Conservation (phyloP, 371 early-diverging fungal genomes). For the Coemansia sp. region DNA sequence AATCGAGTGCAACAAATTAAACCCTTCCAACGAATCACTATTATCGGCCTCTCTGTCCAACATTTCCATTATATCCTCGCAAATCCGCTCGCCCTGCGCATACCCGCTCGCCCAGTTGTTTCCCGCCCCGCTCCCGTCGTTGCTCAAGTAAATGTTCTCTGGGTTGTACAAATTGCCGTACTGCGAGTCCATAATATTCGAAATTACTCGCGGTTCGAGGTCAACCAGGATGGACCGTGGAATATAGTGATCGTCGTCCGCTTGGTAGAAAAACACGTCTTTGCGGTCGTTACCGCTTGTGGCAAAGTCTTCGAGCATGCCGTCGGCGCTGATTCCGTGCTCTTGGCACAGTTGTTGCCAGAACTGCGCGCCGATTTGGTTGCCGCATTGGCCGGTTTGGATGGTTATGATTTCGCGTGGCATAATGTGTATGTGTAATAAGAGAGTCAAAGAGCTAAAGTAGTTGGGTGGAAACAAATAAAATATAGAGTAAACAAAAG, state of each 20-base stretch:
- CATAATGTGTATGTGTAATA: constrained; percentile 17
- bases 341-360: constrained; percentile 89
- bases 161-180: constrained; percentile 85
- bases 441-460: neutral
- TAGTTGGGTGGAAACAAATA: neutral
- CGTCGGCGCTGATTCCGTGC: constrained; percentile 85
- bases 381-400: constrained; percentile 97
- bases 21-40: constrained; percentile 88
- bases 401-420: constrained; percentile 89
- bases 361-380: constrained; percentile 94
- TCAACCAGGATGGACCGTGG: constrained; percentile 91
- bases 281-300: constrained; percentile 89
- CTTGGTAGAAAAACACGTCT: constrained; percentile 99
- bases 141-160: constrained; percentile 85
- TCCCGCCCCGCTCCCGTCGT: constrained; percentile 95
- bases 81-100: constrained; percentile 70
- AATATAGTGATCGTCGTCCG: constrained; percentile 93
- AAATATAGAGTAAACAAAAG: neutral
- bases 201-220: constrained; percentile 86
- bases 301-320: constrained; percentile 82
- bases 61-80: constrained; percentile 88
- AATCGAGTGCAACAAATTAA: constrained; percentile 89
- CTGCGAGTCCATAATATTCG: constrained; percentile 61
- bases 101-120: constrained; percentile 96
- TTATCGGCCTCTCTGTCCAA: constrained; percentile 94